These are phyloP conservation scores for Debaryomyces sp. DNA, from an alignment of 1,139 yeast genomes.

Conservation along the genomic window DNA sequence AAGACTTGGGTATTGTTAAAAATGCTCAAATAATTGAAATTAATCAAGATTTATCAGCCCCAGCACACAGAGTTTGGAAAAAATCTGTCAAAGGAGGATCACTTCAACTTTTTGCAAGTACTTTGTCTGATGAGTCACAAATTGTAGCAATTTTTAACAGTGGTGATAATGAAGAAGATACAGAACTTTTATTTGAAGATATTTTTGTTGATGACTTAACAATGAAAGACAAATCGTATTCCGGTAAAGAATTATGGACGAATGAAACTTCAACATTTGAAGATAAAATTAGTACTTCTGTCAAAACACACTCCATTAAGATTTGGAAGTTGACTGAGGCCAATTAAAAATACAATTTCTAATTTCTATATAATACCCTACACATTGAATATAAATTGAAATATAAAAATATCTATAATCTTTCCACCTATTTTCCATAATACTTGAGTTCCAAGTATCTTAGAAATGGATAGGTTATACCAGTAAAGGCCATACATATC, in stretches of 20 bases:
- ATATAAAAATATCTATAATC: not conserved
- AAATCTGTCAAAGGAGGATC: slow-evolving; percentile 17
- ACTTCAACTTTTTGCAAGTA: slow-evolving; percentile 19
- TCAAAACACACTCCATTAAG: slow-evolving; percentile 6
- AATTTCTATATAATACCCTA: not conserved
- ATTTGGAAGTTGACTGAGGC: not conserved
- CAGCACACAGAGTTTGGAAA: slow-evolving; percentile 21
- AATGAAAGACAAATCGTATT: not conserved
- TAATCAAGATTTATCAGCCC: slow-evolving; percentile 23
- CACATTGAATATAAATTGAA: not conserved
- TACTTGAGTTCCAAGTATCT: slow-evolving; percentile 64
- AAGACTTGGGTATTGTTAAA: slow-evolving; percentile 19
- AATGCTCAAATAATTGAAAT: slow-evolving; percentile 24
- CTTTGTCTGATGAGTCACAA: slow-evolving; percentile 18
- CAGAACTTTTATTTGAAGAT: slow-evolving; percentile 18
- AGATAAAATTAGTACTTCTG: not conserved
- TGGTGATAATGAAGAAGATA: slow-evolving; percentile 15
- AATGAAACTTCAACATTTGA: slow-evolving; percentile 10
- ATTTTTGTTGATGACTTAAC: slow-evolving; percentile 18
- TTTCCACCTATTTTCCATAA: slow-evolving; percentile 42
- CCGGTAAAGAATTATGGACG: slow-evolving; percentile 12
- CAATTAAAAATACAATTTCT: not conserved
- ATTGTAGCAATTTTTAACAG: slow-evolving; percentile 24
- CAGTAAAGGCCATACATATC: slow-evolving; percentile 74
- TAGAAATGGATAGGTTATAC: slow-evolving; percentile 60